Evolutionary conservation across 2,329 filamentous ascomycete species (phyloP).

Genomic region (Monosporascus sp.): DNA sequence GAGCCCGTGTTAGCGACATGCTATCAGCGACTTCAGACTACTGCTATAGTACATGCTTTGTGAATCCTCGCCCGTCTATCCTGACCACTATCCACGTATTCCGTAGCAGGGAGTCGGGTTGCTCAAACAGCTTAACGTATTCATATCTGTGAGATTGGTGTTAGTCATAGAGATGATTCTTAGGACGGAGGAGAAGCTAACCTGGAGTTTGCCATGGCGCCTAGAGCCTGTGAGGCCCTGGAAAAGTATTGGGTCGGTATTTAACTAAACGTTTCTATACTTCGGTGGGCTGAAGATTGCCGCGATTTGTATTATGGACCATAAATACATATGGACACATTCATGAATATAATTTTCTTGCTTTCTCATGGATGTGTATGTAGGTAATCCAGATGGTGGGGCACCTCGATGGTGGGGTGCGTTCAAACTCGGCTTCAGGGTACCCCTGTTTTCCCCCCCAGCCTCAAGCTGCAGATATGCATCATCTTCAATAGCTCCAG

Average conservation of each 20-base stretch:
- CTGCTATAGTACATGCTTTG: conserved; percentile 58
- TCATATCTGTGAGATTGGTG: conserved; percentile 61
- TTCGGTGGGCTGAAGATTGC: background rate
- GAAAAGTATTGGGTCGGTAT: background rate
- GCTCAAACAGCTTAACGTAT: conserved; percentile 89
- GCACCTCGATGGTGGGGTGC: too few relatives aligned
- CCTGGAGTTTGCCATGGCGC: conserved; percentile 52
- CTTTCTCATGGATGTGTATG: too few relatives aligned
- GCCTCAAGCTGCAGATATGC: background rate
- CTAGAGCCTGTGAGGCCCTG: background rate
- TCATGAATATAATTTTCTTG: background rate
- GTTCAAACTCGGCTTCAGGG: too few relatives aligned
- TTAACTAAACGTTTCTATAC: too few relatives aligned
- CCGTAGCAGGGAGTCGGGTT: conserved; percentile 69
- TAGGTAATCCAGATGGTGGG: too few relatives aligned
- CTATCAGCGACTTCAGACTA: background rate
- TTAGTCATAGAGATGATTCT: conserved; percentile 10
- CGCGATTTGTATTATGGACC: too few relatives aligned
- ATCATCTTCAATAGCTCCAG: background rate
- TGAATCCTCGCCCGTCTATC: conserved; percentile 90
- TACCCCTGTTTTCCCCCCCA: too few relatives aligned
- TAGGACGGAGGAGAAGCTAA: conserved; percentile 21
- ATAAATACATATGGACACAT: background rate
- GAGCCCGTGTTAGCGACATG: background rate
- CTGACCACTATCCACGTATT: conserved; percentile 96